A percentile compares a stretch with the other conserved stretches of the same genome.
These are phyloP conservation scores for Castanospermum australe DNA, from an alignment of 306 rosid genomes.

Conservation along the genomic window DNA sequence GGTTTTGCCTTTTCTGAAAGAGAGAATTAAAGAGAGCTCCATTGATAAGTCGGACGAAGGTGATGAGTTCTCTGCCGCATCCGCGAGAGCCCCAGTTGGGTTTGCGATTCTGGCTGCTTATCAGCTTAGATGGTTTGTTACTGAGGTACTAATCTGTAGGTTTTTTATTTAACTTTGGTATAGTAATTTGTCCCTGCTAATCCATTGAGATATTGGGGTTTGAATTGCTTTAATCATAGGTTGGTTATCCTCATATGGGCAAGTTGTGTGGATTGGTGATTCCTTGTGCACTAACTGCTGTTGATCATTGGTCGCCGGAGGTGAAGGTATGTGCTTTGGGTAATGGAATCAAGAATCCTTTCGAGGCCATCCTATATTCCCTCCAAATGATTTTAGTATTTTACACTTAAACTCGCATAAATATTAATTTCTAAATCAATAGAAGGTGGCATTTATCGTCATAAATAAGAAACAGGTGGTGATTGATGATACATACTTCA, in stretches of 20 bases:
- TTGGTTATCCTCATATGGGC: conserved; percentile 76
- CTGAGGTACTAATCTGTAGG: conserved; percentile 53
- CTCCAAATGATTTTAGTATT: neutral
- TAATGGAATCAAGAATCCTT: too few relatives aligned
- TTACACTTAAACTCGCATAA: neutral
- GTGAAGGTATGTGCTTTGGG: conserved; percentile 65
- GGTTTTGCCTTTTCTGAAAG: conserved; percentile 64
- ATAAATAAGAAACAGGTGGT: neutral
- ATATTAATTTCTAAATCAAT: neutral
- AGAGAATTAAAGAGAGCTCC: conserved; percentile 71
- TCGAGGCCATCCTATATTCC: neutral
- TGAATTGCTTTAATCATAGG: conserved; percentile 40
- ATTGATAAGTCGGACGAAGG: conserved; percentile 61
- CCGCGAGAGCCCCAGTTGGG: conserved; percentile 74
- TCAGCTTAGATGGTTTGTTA: conserved; percentile 88
- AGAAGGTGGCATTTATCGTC: neutral
- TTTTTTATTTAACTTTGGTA: conserved; percentile 13
- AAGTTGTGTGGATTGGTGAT: conserved; percentile 70
- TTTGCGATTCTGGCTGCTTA: conserved; percentile 71
- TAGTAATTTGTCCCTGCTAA: conserved; percentile 1
- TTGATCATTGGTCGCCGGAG: conserved; percentile 93
- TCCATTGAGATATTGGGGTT: conserved; percentile 1
- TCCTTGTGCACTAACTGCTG: conserved; percentile 83
- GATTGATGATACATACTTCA: neutral
- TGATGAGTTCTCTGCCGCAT: conserved; percentile 77